Evolutionary conservation across 1,284 basidiomycete species (phyloP).

Genomic region (Trichosporon sp.): DNA sequence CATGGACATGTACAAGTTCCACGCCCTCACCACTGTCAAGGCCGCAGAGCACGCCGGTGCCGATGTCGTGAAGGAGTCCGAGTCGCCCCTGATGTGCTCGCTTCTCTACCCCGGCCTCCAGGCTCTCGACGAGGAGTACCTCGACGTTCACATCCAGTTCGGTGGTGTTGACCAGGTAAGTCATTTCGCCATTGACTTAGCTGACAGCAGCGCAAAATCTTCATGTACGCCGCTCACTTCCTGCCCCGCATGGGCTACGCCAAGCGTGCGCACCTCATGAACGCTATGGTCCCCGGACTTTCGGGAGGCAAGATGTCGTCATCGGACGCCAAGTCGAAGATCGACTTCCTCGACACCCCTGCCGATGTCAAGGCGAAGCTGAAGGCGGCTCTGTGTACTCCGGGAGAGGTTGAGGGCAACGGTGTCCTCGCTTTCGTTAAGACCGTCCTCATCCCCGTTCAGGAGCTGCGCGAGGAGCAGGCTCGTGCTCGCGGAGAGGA

Average conservation of each 20-base stretch:
- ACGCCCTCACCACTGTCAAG: constrained; percentile 84
- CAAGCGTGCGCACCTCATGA: constrained; percentile 98
- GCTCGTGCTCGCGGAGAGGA: constrained; percentile 35
- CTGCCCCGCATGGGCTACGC: constrained; percentile 87
- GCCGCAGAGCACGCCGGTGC: constrained; percentile 99
- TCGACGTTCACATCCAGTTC: constrained; percentile 95
- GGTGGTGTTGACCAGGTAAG: constrained; percentile 92
- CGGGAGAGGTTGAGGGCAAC: constrained; percentile 85
- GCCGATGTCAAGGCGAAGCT: constrained; percentile 82
- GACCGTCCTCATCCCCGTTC: constrained; percentile 85
- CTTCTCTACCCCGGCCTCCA: constrained; percentile 95
- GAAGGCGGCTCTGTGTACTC: constrained; percentile 87
- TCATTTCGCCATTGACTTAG: background rate
- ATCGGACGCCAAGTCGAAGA: constrained; percentile 93
- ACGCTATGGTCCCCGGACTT: constrained; percentile 94
- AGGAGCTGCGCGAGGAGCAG: constrained; percentile 62
- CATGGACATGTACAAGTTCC: constrained; percentile 86
- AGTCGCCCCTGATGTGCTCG: constrained; percentile 82
- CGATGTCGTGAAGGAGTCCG: constrained; percentile 97
- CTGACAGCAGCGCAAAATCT: constrained; percentile 79
- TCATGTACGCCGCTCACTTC: constrained; percentile 94
- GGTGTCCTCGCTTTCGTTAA: constrained; percentile 85
- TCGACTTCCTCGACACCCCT: constrained; percentile 91
- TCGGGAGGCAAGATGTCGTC: constrained; percentile 97
- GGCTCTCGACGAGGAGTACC: constrained; percentile 94